A percentile compares a stretch with the other conserved stretches of the same genome.
These are phyloP conservation scores for Tetrapyrgos nigripes DNA, from an alignment of 1,284 basidiomycete species.

Conservation along the genomic window DNA sequence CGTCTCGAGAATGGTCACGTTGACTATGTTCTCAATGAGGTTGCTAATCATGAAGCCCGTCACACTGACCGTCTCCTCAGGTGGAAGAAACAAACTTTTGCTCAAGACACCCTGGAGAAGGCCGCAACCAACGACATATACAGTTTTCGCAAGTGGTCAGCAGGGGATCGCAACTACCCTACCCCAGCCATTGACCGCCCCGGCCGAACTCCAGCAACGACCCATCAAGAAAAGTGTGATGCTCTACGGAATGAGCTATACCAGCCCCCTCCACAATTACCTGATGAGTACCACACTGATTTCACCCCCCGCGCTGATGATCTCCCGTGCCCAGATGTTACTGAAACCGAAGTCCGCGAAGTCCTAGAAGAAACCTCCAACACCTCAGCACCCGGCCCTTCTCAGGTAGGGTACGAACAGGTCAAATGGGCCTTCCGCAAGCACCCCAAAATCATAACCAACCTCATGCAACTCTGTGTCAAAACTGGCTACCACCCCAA, in stretches of 20 bases:
- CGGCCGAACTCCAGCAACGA: conserved; percentile 6
- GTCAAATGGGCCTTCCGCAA: conserved; percentile 23
- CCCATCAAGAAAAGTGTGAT: conserved; percentile 29
- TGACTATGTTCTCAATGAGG: neutral
- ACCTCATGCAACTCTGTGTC: conserved; percentile 14
- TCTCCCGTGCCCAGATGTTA: conserved; percentile 17
- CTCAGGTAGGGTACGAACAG: conserved; percentile 19
- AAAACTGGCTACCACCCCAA: conserved; percentile 27
- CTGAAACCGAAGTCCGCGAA: conserved; percentile 18
- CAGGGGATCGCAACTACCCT: conserved; percentile 22
- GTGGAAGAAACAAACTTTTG: conserved; percentile 19
- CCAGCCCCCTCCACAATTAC: conserved; percentile 24
- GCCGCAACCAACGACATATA: conserved; percentile 19
- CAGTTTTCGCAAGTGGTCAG: conserved; percentile 21
- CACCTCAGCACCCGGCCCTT: conserved; percentile 22
- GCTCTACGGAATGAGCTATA: conserved; percentile 27
- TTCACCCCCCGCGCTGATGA: conserved; percentile 11
- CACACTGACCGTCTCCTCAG: conserved; percentile 11
- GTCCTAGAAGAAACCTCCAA: conserved; percentile 14
- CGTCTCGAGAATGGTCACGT: neutral
- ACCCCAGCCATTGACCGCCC: conserved; percentile 16
- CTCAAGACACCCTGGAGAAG: conserved; percentile 15
- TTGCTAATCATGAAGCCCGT: neutral
- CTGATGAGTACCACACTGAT: conserved; percentile 14
- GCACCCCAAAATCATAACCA: neutral